Percentiles rank a stretch among this genome's conserved stretches.
Conservation (phyloP, 805 yeast genomes). For the Vanderwaltozyma polyspora region DNA sequence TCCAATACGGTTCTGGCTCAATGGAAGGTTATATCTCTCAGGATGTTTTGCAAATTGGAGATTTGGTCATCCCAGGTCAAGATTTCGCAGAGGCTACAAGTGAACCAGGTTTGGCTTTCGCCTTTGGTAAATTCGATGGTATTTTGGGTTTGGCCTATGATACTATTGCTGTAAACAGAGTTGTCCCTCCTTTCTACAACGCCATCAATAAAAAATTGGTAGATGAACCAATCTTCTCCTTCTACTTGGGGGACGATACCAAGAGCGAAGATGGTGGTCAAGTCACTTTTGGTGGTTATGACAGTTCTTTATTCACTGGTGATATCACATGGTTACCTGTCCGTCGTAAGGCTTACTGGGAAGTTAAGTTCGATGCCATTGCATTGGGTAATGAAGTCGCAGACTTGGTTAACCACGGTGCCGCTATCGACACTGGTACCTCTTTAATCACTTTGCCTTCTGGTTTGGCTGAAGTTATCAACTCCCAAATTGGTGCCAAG, state of each 20-base stretch:
- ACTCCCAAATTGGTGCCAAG: slow-evolving; percentile 92
- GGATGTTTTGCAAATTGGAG: slow-evolving; percentile 56
- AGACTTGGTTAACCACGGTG: slow-evolving; percentile 71
- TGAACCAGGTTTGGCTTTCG: slow-evolving; percentile 96
- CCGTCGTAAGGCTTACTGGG: slow-evolving; percentile 99
- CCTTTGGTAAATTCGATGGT: slow-evolving; percentile 98
- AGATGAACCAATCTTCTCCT: slow-evolving; percentile 78
- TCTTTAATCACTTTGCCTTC: slow-evolving; percentile 92
- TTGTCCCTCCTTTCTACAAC: slow-evolving; percentile 89
- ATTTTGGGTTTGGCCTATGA: slow-evolving; percentile 91
- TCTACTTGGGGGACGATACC: slow-evolving; percentile 80
- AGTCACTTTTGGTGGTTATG: slow-evolving; percentile 93
- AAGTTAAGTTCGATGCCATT: slow-evolving; percentile 83
- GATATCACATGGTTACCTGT: slow-evolving; percentile 92
- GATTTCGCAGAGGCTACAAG: slow-evolving; percentile 95
- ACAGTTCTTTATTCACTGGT: slow-evolving; percentile 64
- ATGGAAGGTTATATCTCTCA: slow-evolving; percentile 86
- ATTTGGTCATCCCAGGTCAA: slow-evolving; percentile 69
- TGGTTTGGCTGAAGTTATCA: slow-evolving; percentile 88
- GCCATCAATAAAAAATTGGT: slow-evolving; percentile 74
- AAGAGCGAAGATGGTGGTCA: slow-evolving; percentile 66
- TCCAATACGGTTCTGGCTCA: slow-evolving; percentile 88
- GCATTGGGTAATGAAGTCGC: slow-evolving; percentile 91
- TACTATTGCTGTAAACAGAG: slow-evolving; percentile 75
- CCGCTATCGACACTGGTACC: slow-evolving; percentile 98